A percentile compares a stretch with the other conserved stretches of the same genome.
phyloP scores from a whole-genome alignment of 2,329 filamentous ascomycete species.

The Xylaria sp. region DNA sequence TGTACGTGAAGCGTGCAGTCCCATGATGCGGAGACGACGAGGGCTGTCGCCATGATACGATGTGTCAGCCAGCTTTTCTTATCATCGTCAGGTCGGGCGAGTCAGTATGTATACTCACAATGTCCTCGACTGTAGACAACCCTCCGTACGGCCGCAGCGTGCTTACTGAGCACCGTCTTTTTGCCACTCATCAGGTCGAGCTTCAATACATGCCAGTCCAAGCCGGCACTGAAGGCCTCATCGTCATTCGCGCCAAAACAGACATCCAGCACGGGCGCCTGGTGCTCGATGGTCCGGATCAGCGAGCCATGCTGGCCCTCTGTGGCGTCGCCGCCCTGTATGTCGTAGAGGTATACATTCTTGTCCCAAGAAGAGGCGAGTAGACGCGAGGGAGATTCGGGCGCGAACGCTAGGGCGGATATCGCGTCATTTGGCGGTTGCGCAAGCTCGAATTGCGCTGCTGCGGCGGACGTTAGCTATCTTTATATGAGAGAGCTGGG shows the following conservation, averaged over 20 bases:
- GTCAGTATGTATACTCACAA: constrained; percentile 58
- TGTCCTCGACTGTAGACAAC: constrained; percentile 84
- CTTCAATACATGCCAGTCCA: constrained; percentile 86
- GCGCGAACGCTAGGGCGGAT: constrained; percentile 87
- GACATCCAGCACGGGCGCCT: constrained; percentile 87
- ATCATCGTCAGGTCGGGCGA: not conserved
- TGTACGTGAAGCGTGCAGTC: constrained; percentile 91
- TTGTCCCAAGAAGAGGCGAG: constrained; percentile 97
- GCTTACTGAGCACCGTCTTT: constrained; percentile 80
- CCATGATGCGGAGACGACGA: constrained; percentile 93
- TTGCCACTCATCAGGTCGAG: constrained; percentile 78
- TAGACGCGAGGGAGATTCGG: constrained; percentile 76
- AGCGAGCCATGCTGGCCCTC: constrained; percentile 67
- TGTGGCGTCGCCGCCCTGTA: constrained; percentile 57
- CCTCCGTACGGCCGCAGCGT: constrained; percentile 81
- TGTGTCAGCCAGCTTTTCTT: constrained; percentile 24
- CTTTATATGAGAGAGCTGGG: not conserved
- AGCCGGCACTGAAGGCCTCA: constrained; percentile 85
- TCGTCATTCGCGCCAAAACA: constrained; percentile 87
- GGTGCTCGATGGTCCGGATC: constrained; percentile 79
- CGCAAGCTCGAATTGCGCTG: constrained; percentile 83
- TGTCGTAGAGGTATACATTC: constrained; percentile 89
- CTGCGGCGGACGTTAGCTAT: constrained; percentile 50
- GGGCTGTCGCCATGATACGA: constrained; percentile 54
- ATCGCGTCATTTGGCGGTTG: constrained; percentile 88